phyloP scores from a whole-genome alignment of 345 rosid genomes.

The Sapria himalayana region DNA sequence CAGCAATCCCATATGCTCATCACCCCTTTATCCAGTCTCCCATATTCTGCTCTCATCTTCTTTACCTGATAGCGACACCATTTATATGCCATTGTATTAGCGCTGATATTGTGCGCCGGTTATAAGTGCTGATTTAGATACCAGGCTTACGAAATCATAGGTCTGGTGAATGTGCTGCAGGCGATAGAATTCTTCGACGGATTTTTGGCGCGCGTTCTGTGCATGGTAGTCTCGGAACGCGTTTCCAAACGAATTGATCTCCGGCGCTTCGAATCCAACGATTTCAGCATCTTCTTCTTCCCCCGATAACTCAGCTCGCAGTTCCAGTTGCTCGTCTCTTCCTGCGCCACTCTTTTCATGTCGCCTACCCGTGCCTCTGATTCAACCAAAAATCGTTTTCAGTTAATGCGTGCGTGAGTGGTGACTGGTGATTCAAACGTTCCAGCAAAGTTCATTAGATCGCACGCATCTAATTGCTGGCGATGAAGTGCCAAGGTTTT shows the following conservation, averaged over 20 bases:
- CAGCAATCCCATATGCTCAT: slow-evolving; percentile 74
- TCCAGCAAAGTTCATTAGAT: too few relatives aligned
- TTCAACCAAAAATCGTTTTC: neutral
- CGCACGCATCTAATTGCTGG: too few relatives aligned
- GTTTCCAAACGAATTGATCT: slow-evolving; percentile 63
- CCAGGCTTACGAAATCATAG: slow-evolving; percentile 37
- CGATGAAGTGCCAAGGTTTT: too few relatives aligned
- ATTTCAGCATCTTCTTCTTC: slow-evolving; percentile 25
- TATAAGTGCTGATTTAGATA: neutral
- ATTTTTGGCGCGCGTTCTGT: slow-evolving; percentile 46
- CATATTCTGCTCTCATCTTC: slow-evolving; percentile 28
- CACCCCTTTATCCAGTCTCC: slow-evolving; percentile 22
- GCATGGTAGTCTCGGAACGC: slow-evolving; percentile 64
- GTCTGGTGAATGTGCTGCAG: slow-evolving; percentile 65
- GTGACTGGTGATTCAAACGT: too few relatives aligned
- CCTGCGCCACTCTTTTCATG: neutral
- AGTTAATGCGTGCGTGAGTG: neutral
- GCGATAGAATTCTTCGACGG: slow-evolving; percentile 58
- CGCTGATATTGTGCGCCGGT: too few relatives aligned
- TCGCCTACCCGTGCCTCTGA: neutral
- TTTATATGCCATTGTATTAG: neutral
- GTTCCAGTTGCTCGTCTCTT: too few relatives aligned
- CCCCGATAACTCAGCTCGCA: too few relatives aligned
- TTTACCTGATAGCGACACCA: slow-evolving; percentile 13
- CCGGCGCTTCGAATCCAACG: slow-evolving; percentile 39